Conservation (phyloP, 2,329 filamentous ascomycete species). For the Fusarium burgessii region DNA sequence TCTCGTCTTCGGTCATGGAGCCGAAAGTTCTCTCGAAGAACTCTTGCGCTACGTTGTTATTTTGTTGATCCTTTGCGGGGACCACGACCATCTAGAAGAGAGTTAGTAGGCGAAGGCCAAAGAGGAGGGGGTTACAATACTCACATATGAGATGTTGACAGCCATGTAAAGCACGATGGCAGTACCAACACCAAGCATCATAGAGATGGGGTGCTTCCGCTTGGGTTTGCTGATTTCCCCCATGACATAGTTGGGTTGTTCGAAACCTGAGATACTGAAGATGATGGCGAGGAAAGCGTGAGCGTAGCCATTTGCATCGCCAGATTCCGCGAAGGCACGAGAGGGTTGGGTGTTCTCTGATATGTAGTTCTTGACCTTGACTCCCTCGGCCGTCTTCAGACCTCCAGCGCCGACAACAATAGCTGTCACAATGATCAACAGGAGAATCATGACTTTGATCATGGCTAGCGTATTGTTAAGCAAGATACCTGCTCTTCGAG, state of each 20-base stretch:
- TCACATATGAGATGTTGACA: constrained; percentile 54
- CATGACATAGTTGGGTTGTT: constrained; percentile 55
- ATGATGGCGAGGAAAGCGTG: constrained; percentile 59
- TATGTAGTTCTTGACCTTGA: constrained; percentile 43
- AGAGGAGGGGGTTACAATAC: neutral
- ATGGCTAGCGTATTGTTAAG: constrained; percentile 64
- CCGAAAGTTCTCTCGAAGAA: constrained; percentile 53
- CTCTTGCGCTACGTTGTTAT: constrained; percentile 45
- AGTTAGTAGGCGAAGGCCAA: neutral
- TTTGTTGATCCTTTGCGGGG: constrained; percentile 13
- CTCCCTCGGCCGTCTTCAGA: constrained; percentile 18
- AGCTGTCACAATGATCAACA: constrained; percentile 56
- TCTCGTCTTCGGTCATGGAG: constrained; percentile 44
- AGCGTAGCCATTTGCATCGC: constrained; percentile 50
- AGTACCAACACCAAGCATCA: constrained; percentile 47
- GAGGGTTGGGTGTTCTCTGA: constrained; percentile 43
- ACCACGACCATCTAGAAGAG: constrained; percentile 54
- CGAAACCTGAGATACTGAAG: constrained; percentile 54
- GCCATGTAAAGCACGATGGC: constrained; percentile 52
- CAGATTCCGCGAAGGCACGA: constrained; percentile 42
- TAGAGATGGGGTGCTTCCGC: constrained; percentile 51
- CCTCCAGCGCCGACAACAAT: constrained; percentile 50
- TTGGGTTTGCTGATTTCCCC: constrained; percentile 50
- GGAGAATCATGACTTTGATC: constrained; percentile 61
- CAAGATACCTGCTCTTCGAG: constrained; percentile 62